These are phyloP conservation scores for Borovskyia barvae DNA, from an alignment of 208 protist species.

Conservation along the genomic window DNA sequence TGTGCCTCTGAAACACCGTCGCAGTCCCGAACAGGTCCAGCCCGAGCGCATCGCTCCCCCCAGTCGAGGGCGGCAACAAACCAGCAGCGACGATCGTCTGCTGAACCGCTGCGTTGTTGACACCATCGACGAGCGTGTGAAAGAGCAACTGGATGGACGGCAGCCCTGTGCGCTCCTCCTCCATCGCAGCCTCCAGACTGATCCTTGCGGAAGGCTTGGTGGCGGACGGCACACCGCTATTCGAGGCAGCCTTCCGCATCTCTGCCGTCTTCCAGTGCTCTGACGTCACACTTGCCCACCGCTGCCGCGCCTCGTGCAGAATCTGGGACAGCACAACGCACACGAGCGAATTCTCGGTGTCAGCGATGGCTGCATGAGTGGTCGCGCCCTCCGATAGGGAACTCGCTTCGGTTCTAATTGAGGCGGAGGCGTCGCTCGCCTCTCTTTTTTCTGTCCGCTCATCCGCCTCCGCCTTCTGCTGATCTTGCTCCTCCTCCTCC, in stretches of 20 bases:
- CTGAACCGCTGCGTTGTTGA: conserved; percentile 37
- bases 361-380: background rate
- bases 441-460: background rate
- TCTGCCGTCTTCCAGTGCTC: conserved; percentile 29
- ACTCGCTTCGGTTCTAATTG: background rate
- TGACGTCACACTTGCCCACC: conserved; percentile 48
- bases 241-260: conserved; percentile 9
- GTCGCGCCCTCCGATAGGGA: background rate
- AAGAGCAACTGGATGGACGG: conserved; percentile 54
- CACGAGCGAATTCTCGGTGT: conserved; percentile 37
- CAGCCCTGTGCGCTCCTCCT: conserved; percentile 31
- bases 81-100: conserved; percentile 9
- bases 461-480: no score
- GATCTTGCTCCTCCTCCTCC: no score
- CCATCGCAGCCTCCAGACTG: conserved; percentile 12
- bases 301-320: conserved; percentile 33
- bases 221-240: background rate
- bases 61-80: conserved; percentile 16
- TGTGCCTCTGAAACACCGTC: conserved; percentile 57
- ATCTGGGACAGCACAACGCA: conserved; percentile 43
- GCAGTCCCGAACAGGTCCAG: conserved; percentile 61
- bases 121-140: conserved; percentile 52
- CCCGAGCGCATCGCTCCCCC: conserved; percentile 28
- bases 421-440: background rate
- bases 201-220: background rate